Percentiles rank a stretch among this genome's conserved stretches.
phyloP scores from a whole-genome alignment of 2,329 filamentous ascomycete species.

The Xylaria sp. region DNA sequence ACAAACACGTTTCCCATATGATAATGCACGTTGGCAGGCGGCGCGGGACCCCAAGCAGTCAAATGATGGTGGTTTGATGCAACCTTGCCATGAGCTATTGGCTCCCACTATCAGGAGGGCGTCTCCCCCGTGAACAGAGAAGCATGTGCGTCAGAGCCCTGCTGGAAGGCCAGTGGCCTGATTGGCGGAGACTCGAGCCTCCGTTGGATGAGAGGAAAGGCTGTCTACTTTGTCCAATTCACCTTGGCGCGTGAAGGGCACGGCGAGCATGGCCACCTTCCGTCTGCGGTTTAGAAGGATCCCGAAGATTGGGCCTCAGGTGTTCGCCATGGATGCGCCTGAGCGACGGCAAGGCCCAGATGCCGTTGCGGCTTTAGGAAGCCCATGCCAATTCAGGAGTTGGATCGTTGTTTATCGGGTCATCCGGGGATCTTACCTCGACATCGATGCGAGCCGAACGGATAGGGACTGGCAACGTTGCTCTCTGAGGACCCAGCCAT shows the following conservation, averaged over 20 bases:
- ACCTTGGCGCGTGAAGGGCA: constrained; percentile 24
- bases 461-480: constrained; percentile 27
- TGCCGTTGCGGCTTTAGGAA: constrained; percentile 15
- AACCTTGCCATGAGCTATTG: constrained; percentile 21
- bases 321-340: constrained; percentile 9
- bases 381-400: constrained; percentile 14
- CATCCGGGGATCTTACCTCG: constrained; percentile 9
- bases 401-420: constrained; percentile 10
- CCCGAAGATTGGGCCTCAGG: constrained; percentile 21
- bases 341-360: constrained; percentile 21
- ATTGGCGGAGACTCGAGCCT: constrained; percentile 24
- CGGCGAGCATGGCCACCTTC: constrained; percentile 27
- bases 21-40: constrained; percentile 21
- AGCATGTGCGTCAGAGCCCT: constrained; percentile 15
- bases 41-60: constrained; percentile 27
- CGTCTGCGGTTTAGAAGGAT: constrained; percentile 24
- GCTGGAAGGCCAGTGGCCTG: constrained; percentile 13
- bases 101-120: constrained; percentile 13
- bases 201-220: constrained; percentile 24
- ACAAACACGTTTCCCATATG: constrained; percentile 8
- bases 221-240: constrained; percentile 23
- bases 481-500: constrained; percentile 18
- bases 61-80: constrained; percentile 29
- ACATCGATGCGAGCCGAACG: constrained; percentile 10
- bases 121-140: constrained; percentile 17